Evolutionary conservation across 768 basidiomycete genomes (phyloP), one percentile per base, ranked within the genome.

Genomic region (Lentinula sp.): DNA sequence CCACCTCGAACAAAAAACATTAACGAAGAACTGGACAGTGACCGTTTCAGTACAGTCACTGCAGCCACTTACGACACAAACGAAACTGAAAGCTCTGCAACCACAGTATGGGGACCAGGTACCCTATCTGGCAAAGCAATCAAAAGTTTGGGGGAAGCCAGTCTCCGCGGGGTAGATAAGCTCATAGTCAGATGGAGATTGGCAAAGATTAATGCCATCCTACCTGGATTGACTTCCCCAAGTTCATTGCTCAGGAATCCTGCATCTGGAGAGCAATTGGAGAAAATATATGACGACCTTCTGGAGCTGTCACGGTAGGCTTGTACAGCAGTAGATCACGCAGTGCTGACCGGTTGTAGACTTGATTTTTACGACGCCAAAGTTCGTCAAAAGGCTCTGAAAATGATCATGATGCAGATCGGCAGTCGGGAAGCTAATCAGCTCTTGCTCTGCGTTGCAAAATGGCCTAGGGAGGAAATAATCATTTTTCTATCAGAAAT

Each of bases 21-120:
- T 4, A 15, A 54, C 8, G 55, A 56, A 56, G 55, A 16, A 11
- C 13, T 56, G 9, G 54, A 49, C 10, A 59, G 57, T 21, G 57
- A 59, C 37, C 46, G 46, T 11, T 48, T 37, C 35, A 60, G 59
- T 16, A 60, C 40, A 16, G 16, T 21, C 58, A 50, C 58, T 11
- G 8, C 34, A 16, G 18, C 37, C 23, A 43, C 50, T 9, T 42
- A 35, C 28, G 35, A 39, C 16, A 62, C 61, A 1, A 35, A 7
- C 15, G 48, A 62, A n/a, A 62, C 61, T 45, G 39, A 46, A 11
- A 64, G 63, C 55, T 59, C 63, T 48, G 54, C 58, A 10, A 52
- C 54, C 32, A 66, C 67, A 7, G 56, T 63, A 2, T 67, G 67
- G 67, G 67, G 67, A 1, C 66, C 67, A 5, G 67, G 67, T 15